Evolutionary conservation across 192 early-diverging fungal genomes (phyloP).

Genomic region (Rhizoclosmatium sp.): DNA sequence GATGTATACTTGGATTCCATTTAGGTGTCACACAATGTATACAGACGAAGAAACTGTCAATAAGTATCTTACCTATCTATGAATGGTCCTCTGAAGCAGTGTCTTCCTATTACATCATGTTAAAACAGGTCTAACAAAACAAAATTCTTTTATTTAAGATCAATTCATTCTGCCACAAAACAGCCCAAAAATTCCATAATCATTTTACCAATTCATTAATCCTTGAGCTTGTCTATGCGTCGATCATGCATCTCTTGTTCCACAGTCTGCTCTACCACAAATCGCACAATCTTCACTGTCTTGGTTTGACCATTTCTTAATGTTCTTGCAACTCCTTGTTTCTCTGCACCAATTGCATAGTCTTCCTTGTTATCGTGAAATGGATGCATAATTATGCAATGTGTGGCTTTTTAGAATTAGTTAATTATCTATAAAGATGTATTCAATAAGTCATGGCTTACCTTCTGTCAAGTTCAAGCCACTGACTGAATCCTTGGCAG

Average conservation of each 20-base stretch:
- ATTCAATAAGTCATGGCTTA: neutral
- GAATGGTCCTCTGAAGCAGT: no score
- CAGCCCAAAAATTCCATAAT: no score
- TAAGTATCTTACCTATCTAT: no score
- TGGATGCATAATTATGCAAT: constrained; percentile 39
- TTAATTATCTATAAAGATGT: neutral
- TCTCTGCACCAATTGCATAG: constrained; percentile 34
- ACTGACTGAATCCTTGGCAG: constrained; percentile 40
- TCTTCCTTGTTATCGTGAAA: constrained; percentile 29
- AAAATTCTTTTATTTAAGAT: no score
- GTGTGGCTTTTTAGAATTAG: constrained; percentile 15
- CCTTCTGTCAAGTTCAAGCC: constrained; percentile 44
- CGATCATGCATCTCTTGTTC: constrained; percentile 27
- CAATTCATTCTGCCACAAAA: no score
- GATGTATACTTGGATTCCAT: no score
- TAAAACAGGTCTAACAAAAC: no score
- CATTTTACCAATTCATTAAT: neutral
- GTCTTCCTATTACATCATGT: no score
- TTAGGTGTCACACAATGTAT: no score
- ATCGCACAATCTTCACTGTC: constrained; percentile 36
- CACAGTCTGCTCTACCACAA: constrained; percentile 27
- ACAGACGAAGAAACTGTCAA: no score
- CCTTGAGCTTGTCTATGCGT: neutral
- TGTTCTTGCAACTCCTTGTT: constrained; percentile 34
- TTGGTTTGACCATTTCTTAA: constrained; percentile 37